These are phyloP conservation scores for Veloboletus limbatus DNA, from an alignment of 1,284 basidiomycete species.

Conservation along the genomic window DNA sequence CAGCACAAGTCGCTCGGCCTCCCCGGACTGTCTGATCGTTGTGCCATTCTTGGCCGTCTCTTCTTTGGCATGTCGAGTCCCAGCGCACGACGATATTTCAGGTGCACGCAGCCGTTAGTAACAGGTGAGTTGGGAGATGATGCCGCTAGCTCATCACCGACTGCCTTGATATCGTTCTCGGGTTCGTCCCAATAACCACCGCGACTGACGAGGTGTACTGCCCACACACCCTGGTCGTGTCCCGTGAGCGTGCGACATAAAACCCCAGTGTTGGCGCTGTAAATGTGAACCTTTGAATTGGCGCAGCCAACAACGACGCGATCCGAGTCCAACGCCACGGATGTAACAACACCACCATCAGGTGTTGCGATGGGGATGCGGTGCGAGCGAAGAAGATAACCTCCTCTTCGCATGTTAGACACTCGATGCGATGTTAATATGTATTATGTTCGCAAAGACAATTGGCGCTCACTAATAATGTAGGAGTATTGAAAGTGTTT, in stretches of 20 bases:
- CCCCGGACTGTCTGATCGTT: constrained; percentile 8
- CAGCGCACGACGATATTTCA: constrained; percentile 29
- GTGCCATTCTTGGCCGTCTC: constrained; percentile 11
- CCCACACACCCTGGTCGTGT: constrained; percentile 92
- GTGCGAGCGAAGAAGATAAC: constrained; percentile 73
- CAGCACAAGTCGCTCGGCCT: constrained; percentile 64
- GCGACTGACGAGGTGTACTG: constrained; percentile 69
- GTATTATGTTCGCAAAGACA: not conserved
- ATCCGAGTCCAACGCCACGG: constrained; percentile 79
- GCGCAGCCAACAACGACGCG: constrained; percentile 92
- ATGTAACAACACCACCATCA: constrained; percentile 80
- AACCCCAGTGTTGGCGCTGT: constrained; percentile 78
- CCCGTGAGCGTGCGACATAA: constrained; percentile 79
- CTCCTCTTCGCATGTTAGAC: constrained; percentile 84
- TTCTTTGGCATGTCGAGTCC: constrained; percentile 27
- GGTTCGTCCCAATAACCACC: constrained; percentile 41
- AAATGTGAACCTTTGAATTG: constrained; percentile 86
- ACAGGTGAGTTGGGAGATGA: constrained; percentile 2
- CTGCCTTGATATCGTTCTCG: constrained; percentile 12
- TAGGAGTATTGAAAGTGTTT: constrained; percentile 78
- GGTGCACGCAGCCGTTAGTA: constrained; percentile 27
- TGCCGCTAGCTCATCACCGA: constrained; percentile 6
- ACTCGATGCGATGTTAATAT: constrained; percentile 42
- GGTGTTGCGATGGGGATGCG: constrained; percentile 54
- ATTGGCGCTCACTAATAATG: constrained; percentile 57